phyloP scores from a whole-genome alignment of 352 stramenopile genomes.

The Phytophthora boehmeriae region DNA sequence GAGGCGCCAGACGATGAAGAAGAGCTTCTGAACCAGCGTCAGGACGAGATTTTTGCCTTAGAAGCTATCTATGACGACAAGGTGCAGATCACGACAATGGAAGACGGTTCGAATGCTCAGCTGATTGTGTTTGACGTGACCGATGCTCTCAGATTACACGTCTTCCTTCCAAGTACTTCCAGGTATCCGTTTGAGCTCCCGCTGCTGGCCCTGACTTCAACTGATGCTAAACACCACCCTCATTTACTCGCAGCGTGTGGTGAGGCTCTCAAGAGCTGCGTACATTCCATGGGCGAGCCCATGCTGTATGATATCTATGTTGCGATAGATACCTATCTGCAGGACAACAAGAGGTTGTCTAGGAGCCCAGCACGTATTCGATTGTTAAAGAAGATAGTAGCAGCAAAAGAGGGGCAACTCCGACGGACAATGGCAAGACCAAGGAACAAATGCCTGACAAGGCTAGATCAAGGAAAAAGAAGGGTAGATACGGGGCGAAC shows the following conservation, averaged over 20 bases:
- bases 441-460: constrained; percentile 15
- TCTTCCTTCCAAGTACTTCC: constrained; percentile 54
- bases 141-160: constrained; percentile 53
- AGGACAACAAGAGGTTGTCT: constrained; percentile 31
- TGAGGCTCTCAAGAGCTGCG: constrained; percentile 54
- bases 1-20: constrained; percentile 31
- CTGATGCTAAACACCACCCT: constrained; percentile 39
- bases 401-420: constrained; percentile 8
- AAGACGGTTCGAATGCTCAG: constrained; percentile 26
- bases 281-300: constrained; percentile 64
- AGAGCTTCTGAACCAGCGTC: constrained; percentile 55
- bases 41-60: constrained; percentile 81
- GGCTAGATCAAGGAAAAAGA: constrained; percentile 25
- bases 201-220: constrained; percentile 53
- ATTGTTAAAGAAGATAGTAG: constrained; percentile 28
- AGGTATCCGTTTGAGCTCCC: constrained; percentile 83
- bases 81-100: constrained; percentile 36
- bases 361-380: constrained; percentile 40
- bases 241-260: constrained; percentile 57
- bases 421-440: constrained; percentile 4
- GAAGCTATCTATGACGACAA: constrained; percentile 88
- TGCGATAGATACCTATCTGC: constrained; percentile 60
- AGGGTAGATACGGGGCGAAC: constrained; percentile 19
- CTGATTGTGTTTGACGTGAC: constrained; percentile 54
- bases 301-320: constrained; percentile 86